phyloP scores from a whole-genome alignment of 2,329 filamentous ascomycete genomes.

The Aspergillus sp. region DNA sequence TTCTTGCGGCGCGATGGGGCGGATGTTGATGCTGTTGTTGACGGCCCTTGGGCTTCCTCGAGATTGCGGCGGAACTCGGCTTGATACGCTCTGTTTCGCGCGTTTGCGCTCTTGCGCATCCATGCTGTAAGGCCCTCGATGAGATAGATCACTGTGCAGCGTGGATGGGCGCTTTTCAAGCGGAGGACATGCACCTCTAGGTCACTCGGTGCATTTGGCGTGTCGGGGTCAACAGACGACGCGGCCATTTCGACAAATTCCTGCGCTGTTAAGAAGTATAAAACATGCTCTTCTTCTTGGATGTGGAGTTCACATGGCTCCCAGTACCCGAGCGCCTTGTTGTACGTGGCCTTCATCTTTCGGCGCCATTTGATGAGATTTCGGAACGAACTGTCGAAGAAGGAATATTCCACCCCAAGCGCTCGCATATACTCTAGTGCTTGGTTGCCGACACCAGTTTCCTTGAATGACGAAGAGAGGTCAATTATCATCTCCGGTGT shows the following conservation, averaged over 20 bases:
- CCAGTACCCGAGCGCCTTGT: conserved; percentile 63
- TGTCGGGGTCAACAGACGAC: conserved; percentile 25
- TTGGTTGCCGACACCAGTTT: conserved; percentile 45
- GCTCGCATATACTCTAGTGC: conserved; percentile 44
- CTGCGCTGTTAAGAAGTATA: conserved; percentile 62
- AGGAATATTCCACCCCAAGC: conserved; percentile 42
- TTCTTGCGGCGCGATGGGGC: conserved; percentile 28
- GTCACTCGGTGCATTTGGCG: conserved; percentile 37
- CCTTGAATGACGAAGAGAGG: conserved; percentile 58
- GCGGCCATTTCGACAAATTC: conserved; percentile 65
- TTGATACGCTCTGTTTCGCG: conserved; percentile 67
- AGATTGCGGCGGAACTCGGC: conserved; percentile 59
- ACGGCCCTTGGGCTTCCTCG: conserved; percentile 31
- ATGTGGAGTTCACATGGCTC: conserved; percentile 56
- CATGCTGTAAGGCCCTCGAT: conserved; percentile 68
- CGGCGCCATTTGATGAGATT: conserved; percentile 67
- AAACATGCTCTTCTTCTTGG: conserved; percentile 58
- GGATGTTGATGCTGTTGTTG: conserved; percentile 20
- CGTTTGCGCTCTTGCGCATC: conserved; percentile 67
- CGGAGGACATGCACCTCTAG: conserved; percentile 60
- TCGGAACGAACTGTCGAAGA: conserved; percentile 41
- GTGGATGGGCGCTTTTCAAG: conserved; percentile 56
- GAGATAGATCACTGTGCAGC: conserved; percentile 63
- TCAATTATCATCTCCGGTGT: conserved; percentile 76
- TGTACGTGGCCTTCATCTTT: conserved; percentile 64